phyloP scores from a whole-genome alignment of 345 rosid genomes.

The Rhodamnia argentea region DNA sequence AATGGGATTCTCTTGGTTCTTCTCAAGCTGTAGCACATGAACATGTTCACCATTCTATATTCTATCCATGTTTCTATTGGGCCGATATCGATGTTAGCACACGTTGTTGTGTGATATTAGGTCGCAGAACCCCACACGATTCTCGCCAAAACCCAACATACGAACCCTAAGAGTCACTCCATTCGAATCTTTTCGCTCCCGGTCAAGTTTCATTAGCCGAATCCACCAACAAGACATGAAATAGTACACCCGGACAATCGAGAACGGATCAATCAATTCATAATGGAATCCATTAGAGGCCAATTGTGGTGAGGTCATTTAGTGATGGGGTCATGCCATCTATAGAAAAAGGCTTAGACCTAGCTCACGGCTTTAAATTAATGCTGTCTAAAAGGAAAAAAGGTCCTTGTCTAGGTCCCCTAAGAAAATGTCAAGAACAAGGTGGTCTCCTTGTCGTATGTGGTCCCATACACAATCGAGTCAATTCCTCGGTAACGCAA shows the following conservation, averaged over 20 bases:
- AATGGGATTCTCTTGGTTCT: no score
- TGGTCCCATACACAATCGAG: not conserved
- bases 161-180: not conserved
- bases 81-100: not conserved
- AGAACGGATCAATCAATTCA: not conserved
- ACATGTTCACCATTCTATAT: no score
- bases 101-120: not conserved
- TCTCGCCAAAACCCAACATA: not conserved
- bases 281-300: not conserved
- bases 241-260: not conserved
- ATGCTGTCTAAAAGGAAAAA: not conserved
- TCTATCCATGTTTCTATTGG: no score
- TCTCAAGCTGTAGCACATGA: no score
- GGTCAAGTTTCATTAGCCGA: not conserved
- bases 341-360: not conserved
- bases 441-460: not conserved
- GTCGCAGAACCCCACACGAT: not conserved
- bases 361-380: not conserved
- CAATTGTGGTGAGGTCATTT: not conserved
- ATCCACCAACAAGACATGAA: not conserved
- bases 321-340: not conserved
- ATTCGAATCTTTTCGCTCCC: not conserved
- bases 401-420: not conserved
- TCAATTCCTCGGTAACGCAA: not conserved
- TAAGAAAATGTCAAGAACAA: not conserved